Evolutionary conservation across 768 basidiomycete species (phyloP).

Genomic region (Lactarius psammicola): DNA sequence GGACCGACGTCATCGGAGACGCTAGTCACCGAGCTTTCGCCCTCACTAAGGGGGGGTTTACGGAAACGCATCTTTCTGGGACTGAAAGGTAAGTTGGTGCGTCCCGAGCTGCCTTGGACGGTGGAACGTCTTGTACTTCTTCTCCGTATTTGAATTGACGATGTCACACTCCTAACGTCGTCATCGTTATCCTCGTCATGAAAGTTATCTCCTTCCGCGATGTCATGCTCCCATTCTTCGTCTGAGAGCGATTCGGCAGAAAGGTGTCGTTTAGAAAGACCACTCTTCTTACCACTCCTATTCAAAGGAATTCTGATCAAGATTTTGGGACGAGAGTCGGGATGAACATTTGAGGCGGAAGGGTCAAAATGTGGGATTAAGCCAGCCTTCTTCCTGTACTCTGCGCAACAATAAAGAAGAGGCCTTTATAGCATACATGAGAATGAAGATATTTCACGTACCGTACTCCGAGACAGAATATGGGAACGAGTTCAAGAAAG

Average conservation of each 20-base stretch:
- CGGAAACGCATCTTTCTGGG: conserved; percentile 57
- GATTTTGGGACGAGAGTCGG: conserved; percentile 51
- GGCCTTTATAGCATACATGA: neutral
- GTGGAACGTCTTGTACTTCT: conserved; percentile 27
- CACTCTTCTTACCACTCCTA: conserved; percentile 24
- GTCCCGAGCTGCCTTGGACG: conserved; percentile 17
- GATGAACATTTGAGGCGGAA: conserved; percentile 55
- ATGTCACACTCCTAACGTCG: conserved; percentile 23
- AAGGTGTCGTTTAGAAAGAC: conserved; percentile 5
- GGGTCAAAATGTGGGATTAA: conserved; percentile 58
- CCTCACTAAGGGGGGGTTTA: conserved; percentile 39
- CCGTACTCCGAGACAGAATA: conserved; percentile 26
- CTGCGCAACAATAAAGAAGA: conserved; percentile 36
- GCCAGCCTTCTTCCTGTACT: conserved; percentile 43
- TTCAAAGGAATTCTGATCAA: conserved; percentile 35
- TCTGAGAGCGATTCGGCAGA: conserved; percentile 32
- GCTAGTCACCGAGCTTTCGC: conserved; percentile 37
- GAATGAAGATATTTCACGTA: conserved; percentile 10
- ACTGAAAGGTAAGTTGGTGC: conserved; percentile 58
- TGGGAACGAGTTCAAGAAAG: conserved; percentile 21
- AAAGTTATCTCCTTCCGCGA: conserved; percentile 22
- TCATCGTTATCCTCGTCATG: conserved; percentile 24
- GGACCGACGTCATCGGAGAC: conserved; percentile 26
- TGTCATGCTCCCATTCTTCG: conserved; percentile 37
- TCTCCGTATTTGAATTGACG: conserved; percentile 14